Percentiles rank a stretch among this genome's conserved stretches.
Conservation (phyloP, 768 basidiomycete species). For the Sporobolomyces roseus region DNA sequence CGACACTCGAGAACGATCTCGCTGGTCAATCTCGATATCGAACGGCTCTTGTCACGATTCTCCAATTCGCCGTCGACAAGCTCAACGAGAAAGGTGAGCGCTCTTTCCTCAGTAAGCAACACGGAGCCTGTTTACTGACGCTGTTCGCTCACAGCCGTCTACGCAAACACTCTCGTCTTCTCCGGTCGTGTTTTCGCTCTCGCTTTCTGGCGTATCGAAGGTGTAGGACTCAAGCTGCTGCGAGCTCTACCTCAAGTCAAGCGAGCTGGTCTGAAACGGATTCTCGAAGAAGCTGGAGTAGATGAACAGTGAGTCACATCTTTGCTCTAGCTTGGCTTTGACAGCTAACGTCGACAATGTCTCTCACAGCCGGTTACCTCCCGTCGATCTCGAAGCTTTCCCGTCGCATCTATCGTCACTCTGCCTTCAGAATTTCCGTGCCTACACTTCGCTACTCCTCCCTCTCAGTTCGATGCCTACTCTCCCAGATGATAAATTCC, state of each 20-base stretch:
- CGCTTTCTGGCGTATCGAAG: constrained; percentile 53
- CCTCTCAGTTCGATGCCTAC: neutral
- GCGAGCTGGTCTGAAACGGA: constrained; percentile 48
- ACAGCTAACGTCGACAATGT: neutral
- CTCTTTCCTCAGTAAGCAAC: too few relatives aligned
- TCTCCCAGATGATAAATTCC: constrained; percentile 44
- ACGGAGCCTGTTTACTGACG: accelerated
- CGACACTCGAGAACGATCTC: constrained; percentile 44
- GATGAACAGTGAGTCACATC: constrained; percentile 24
- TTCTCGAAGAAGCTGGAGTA: constrained; percentile 44
- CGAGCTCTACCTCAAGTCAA: constrained; percentile 50
- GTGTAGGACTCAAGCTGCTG: constrained; percentile 52
- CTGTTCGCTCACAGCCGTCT: constrained; percentile 45
- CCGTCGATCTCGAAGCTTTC: constrained; percentile 33
- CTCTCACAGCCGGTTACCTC: constrained; percentile 13
- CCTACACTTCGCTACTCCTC: constrained; percentile 41
- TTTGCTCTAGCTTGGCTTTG: neutral
- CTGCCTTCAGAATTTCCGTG: constrained; percentile 46
- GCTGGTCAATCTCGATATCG: constrained; percentile 46
- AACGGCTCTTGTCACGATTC: constrained; percentile 47
- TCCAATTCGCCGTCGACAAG: constrained; percentile 52
- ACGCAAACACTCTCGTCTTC: constrained; percentile 53
- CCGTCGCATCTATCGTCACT: constrained; percentile 48
- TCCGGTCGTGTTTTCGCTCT: constrained; percentile 52
- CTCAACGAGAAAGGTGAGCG: constrained; percentile 50